phyloP scores from a whole-genome alignment of 805 yeast genomes.

The Barnettozyma populi region DNA sequence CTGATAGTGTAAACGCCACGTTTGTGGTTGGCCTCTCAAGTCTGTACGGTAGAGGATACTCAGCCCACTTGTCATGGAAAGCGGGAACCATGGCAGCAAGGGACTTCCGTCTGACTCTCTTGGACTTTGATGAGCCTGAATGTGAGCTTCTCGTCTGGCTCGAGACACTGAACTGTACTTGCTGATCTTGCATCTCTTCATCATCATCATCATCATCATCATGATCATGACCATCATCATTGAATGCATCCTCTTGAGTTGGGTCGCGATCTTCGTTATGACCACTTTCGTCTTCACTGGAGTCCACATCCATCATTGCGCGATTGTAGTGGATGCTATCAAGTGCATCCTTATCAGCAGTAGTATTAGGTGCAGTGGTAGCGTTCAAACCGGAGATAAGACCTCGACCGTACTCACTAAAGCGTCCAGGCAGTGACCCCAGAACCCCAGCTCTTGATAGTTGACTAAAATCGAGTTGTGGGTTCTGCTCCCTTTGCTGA shows the following conservation, averaged over 20 bases:
- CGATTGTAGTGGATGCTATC: conserved; percentile 8
- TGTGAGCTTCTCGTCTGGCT: not conserved
- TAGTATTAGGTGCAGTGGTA: not conserved
- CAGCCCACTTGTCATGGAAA: conserved; percentile 1
- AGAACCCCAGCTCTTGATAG: conserved; percentile 3
- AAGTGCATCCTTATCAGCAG: not conserved
- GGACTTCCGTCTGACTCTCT: not conserved
- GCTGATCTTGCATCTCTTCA: not conserved
- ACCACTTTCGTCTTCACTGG: conserved; percentile 3
- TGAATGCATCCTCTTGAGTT: conserved; percentile 4
- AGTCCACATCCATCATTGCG: conserved; percentile 17
- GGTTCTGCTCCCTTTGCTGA: not conserved
- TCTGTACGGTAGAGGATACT: conserved; percentile 5
- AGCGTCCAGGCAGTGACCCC: conserved; percentile 3
- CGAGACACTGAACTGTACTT: not conserved
- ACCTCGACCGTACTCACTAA: conserved; percentile 1
- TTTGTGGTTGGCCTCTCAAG: not conserved
- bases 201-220: conserved; percentile 4
- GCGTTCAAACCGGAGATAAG: not conserved
- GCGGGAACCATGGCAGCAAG: not conserved
- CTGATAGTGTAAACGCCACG: conserved; percentile 18
- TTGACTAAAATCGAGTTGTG: not conserved
- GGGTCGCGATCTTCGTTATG: not conserved
- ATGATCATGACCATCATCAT: conserved; percentile 10
- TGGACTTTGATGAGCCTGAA: not conserved